Base-by-base conservation (phyloP, 495 filamentous ascomycete genomes). In the Neurospora sp. region DNA sequence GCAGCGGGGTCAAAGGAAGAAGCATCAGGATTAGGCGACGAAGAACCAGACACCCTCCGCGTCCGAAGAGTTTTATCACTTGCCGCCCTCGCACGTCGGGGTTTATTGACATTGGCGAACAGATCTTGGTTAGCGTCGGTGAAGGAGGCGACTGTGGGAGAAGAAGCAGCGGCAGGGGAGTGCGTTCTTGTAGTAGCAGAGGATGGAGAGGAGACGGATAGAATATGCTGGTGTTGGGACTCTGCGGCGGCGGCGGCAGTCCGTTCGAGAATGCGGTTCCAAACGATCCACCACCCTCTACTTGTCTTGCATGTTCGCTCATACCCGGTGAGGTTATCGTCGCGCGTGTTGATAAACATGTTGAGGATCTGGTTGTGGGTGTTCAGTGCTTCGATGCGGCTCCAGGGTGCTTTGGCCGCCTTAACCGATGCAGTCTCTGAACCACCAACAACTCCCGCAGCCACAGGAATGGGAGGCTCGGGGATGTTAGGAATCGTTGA, bases 271-370 rank as follows among this genome's bases (percentile, higher is more conserved):
- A 95, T 82, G 48, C 92, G 86, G 70, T 92, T 93, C 94, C 96
- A 98, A 69, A 98, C 92, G 38, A 98, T 86, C 96, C 96, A 99
- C 94, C 95, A 99, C 1, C 94, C 94, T 11, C 94, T 87, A 68
- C 85, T 91, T 6, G 94, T 98, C 85, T 97, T 97, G 81, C 90
- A 92, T 14, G 92, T 98, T n/a, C 92, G 84, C 81, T 98, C 96
- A 8, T 91, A 79, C 77, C 95, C 93, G 16, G 85, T 80, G 2
- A 82, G 75, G 1, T 65, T 35, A 12, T 88, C 82, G 20, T 83
- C 82, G 14, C 87, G 86, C 22, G 92, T 93, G 39, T 88, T 86
- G 31, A 82, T 81, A 76, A 93, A 89, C 40, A 92, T 95, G 74
- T 88, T 89, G 16, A 99, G 83, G 40, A 98, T 90, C 74, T 96